Conservation (phyloP, 1,284 basidiomycete species). For the Inonotus obliquus region DNA sequence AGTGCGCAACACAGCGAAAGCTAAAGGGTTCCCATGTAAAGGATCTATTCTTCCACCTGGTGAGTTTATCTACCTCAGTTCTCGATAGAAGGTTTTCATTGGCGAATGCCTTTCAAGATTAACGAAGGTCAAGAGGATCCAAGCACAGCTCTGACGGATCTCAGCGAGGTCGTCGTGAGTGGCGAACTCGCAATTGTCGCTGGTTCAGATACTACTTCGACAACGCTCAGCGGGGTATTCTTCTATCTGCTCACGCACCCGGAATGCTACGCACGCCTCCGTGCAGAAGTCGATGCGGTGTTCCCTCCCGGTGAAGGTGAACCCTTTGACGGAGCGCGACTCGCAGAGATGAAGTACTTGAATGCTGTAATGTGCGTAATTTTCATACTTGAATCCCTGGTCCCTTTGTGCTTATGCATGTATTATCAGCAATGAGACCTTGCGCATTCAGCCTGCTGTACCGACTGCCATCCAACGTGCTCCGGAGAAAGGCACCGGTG, state of each 20-base stretch:
- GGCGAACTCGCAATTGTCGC: slow-evolving; percentile 32
- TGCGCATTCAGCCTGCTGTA: slow-evolving; percentile 15
- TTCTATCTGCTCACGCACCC: slow-evolving; percentile 33
- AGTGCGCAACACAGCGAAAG: slow-evolving; percentile 11
- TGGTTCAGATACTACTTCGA: slow-evolving; percentile 35
- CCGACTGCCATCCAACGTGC: slow-evolving; percentile 14
- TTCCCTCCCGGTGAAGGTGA: slow-evolving; percentile 20
- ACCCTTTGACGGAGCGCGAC: slow-evolving; percentile 17
- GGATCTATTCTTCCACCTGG: slow-evolving; percentile 16
- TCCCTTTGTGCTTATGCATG: background rate
- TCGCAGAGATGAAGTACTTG: slow-evolving; percentile 28
- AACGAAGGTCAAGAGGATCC: slow-evolving; percentile 25
- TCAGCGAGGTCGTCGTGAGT: slow-evolving; percentile 28
- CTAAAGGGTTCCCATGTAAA: slow-evolving; percentile 6
- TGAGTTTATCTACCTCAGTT: background rate
- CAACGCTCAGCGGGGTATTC: slow-evolving; percentile 28
- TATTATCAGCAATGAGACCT: slow-evolving; percentile 11
- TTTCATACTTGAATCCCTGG: background rate
- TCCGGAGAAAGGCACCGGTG: slow-evolving; percentile 16
- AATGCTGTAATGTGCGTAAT: slow-evolving; percentile 31
- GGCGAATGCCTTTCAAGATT: slow-evolving; percentile 26
- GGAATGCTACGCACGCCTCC: slow-evolving; percentile 24
- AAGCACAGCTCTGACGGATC: slow-evolving; percentile 21
- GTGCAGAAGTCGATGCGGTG: slow-evolving; percentile 27
- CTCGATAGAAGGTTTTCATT: background rate